Base-by-base conservation (phyloP, 163 green algal species). In the Chlorella variabilis region DNA sequence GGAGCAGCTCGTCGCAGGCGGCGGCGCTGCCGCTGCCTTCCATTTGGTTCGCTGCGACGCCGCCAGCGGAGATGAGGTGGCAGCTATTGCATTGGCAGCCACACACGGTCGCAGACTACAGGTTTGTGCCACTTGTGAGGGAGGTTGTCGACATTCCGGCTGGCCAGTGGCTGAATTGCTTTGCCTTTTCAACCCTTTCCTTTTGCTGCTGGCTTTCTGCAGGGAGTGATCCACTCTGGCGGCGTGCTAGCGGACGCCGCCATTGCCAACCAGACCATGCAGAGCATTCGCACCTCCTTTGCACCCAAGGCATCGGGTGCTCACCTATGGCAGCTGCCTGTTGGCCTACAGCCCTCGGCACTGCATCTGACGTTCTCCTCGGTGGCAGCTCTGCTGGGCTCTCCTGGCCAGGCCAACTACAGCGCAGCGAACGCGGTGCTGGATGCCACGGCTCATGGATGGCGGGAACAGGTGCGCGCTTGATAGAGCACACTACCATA, bases 321-420 rank as follows among this genome's bases (percentile, higher is more conserved):
- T 8, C 33, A 71, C 58, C 75, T 89, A 5, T 89, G 82, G 84
- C 31, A 74, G 59, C 41, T 17, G 21, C 59, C 62, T 18, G 42
- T 74, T n/a, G 34, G 51, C 18, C 41, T 41, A 4, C 78, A 84
- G 23, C 78, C 84, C 25, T 29, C 61, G 4, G 75, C 67, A 1
- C 27, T 85, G n/a, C 67, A 83, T 25, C 9, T 85, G 0, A 5
- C 68, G 42, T 95, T 94, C 69, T 94, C 91, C 29, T 93, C 88
- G 1, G 87, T 92, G 15, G 87, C 89, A 2, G 81, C 90, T 8
- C 80, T 93, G 34, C 87, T 98, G 31, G 95, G 95, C 41, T 91
- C 86, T 3, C 89, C 92, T 7, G 95, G 94, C 42, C 95, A 98
- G 86, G 87, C 92, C 76, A 98, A 97, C 86, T 98, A 98, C 81